phyloP scores from a whole-genome alignment of 352 stramenopile species.

The Phytopythium vexans region DNA sequence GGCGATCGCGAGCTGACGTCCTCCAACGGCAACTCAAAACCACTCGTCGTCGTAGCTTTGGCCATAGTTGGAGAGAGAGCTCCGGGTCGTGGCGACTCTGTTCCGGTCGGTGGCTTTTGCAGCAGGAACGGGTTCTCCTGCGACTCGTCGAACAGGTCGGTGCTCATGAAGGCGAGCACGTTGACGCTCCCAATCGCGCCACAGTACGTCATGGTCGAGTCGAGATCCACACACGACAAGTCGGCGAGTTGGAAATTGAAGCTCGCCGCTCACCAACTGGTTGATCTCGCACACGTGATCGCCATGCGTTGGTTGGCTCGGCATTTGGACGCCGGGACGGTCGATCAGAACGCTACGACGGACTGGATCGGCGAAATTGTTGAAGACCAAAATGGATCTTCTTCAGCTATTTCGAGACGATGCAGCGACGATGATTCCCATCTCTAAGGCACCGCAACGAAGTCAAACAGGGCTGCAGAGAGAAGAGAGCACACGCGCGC shows the following conservation, averaged over 20 bases:
- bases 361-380: no score
- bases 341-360: no score
- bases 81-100: slow-evolving; percentile 2
- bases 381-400: no score
- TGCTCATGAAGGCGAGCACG: slow-evolving; percentile 65
- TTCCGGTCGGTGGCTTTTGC: slow-evolving; percentile 10
- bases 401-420: no score
- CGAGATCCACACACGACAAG: not conserved
- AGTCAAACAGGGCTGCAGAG: no score
- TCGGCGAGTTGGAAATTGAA: not conserved
- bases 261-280: not conserved
- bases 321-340: no score
- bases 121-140: slow-evolving; percentile 72
- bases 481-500: no score
- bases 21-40: slow-evolving; percentile 33
- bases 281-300: not conserved
- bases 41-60: slow-evolving; percentile 9
- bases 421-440: no score
- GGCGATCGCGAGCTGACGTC: slow-evolving; percentile 14
- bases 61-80: not conserved
- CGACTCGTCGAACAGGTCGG: slow-evolving; percentile 65
- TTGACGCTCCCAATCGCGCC: slow-evolving; percentile 65
- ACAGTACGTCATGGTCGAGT: slow-evolving; percentile 38
- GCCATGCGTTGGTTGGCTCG: no score
- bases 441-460: no score